Evolutionary conservation across 352 stramenopile genomes (phyloP), one percentile per base, ranked within the genome.

Genomic region (Phytophthora quininea): DNA sequence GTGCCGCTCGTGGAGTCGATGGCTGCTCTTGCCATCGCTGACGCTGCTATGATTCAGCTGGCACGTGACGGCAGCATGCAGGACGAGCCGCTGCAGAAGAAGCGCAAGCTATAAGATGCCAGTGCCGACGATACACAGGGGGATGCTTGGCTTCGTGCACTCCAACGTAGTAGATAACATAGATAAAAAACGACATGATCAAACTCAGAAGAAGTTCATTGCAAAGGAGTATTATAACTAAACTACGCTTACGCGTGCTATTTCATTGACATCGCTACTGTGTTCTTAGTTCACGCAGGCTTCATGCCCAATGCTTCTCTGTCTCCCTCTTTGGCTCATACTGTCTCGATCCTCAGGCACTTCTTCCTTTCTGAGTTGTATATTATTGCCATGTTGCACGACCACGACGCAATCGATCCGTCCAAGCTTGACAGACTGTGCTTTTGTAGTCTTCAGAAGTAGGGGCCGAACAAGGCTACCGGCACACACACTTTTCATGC

Each of bases 1-100:
- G 92, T 98, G 70, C 98, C 98, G 11, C 98, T 99, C 65, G 96
- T 99, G 15, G 97, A 99, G 78, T 88, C 96, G 12, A 99, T 99
- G 98, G 93, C 98, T 24, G 93, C 98, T 24, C 79, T 99, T 7
- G 96, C 93, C 19, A 84, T 99, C 37, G 91, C 95, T 14, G 98
- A 99, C 79, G 84, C 92, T 5, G 84, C 98, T 1, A 98, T 99
- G 95, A 92, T 98, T 73, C 97, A 99, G 71, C 73, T 98, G 37
- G 93, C 95, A 40, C 97, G 89, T 38, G 84, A 95, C 62, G 83
- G 85, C 52, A 84, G 73, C 58, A 86, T 85, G 60, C 73, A 86
- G 45, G 68, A 65, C 29, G 77, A 90, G 58, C 76, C 71, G 1
- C 56, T 72, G 5, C 61, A 79, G 47, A 91, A 93, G 80, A 90